These are phyloP conservation scores for Blastomyces emzantsi DNA, from an alignment of 2,329 filamentous ascomycete genomes.

Conservation along the genomic window DNA sequence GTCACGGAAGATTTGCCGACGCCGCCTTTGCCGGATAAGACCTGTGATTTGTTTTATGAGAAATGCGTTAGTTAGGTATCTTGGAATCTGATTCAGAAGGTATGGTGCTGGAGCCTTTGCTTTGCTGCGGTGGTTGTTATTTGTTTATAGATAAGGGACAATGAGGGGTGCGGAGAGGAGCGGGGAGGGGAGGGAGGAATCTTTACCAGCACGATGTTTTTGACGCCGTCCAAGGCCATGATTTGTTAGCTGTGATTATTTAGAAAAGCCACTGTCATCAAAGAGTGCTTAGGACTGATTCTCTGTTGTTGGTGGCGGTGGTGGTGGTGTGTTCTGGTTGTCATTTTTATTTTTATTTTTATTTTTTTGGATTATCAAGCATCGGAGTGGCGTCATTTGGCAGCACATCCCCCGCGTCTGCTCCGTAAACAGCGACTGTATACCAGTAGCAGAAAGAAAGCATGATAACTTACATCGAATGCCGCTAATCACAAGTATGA, in stretches of 20 bases:
- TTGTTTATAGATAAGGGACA: slow-evolving; percentile 35
- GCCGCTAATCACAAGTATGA: not conserved
- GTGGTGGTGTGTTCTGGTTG: not conserved
- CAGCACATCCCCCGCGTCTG: not conserved
- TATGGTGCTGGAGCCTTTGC: not conserved
- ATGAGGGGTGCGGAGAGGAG: slow-evolving; percentile 14
- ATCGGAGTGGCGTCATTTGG: not conserved
- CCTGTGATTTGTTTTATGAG: slow-evolving; percentile 30
- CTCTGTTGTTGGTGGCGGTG: not conserved
- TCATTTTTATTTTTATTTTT: not conserved
- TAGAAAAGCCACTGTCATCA: not conserved
- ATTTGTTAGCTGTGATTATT: slow-evolving; percentile 5
- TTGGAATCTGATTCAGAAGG: not conserved
- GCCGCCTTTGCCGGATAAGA: slow-evolving; percentile 93
- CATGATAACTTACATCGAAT: not conserved
- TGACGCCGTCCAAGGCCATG: slow-evolving; percentile 37
- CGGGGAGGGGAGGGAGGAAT: not conserved
- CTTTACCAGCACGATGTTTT: slow-evolving; percentile 37
- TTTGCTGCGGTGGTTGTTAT: not conserved
- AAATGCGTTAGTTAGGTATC: not conserved
- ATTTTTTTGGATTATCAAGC: not conserved
- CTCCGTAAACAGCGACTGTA: not conserved
- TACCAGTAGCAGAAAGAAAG: not conserved
- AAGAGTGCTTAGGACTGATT: not conserved
- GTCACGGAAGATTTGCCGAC: slow-evolving; percentile 98